A percentile compares a stretch with the other conserved stretches of the same genome.
Conservation (phyloP, 2,329 filamentous ascomycete genomes). For the Ceratocystis harringtonii region DNA sequence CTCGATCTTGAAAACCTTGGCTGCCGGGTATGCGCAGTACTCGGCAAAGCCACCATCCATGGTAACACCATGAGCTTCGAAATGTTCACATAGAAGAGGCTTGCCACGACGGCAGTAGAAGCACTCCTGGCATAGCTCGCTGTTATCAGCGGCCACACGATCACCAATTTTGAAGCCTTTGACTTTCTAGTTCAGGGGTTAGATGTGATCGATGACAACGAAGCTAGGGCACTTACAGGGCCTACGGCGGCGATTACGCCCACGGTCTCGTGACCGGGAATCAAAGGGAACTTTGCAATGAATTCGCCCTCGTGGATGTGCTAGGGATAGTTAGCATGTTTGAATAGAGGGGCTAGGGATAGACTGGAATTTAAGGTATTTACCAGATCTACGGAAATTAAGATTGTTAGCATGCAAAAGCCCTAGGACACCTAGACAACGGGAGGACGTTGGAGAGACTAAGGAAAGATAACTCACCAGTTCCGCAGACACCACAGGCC, state of each 20-base stretch:
- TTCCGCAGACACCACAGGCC: conserved; percentile 48
- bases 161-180: conserved; percentile 46
- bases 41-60: conserved; percentile 59
- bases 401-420: conserved; percentile 19
- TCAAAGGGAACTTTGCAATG: conserved; percentile 45
- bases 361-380: conserved; percentile 9
- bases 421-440: neutral
- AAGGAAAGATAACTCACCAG: conserved; percentile 27
- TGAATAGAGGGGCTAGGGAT: neutral
- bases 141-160: conserved; percentile 48
- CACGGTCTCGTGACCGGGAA: conserved; percentile 54
- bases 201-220: neutral
- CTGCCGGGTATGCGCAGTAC: conserved; percentile 41
- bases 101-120: conserved; percentile 59
- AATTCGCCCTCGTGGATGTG: conserved; percentile 58
- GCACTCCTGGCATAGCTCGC: conserved; percentile 54
- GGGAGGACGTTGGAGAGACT: neutral
- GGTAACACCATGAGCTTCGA: conserved; percentile 51
- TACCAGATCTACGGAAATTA: conserved; percentile 25
- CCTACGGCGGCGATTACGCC: conserved; percentile 47
- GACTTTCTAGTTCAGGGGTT: conserved; percentile 30
- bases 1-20: conserved; percentile 48
- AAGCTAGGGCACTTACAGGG: conserved; percentile 22
- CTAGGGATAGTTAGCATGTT: conserved; percentile 16
- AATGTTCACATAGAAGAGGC: conserved; percentile 52